Evolutionary conservation across 2,329 filamentous ascomycete genomes (phyloP).

Genomic region (Dendrostoma leiphaemia): DNA sequence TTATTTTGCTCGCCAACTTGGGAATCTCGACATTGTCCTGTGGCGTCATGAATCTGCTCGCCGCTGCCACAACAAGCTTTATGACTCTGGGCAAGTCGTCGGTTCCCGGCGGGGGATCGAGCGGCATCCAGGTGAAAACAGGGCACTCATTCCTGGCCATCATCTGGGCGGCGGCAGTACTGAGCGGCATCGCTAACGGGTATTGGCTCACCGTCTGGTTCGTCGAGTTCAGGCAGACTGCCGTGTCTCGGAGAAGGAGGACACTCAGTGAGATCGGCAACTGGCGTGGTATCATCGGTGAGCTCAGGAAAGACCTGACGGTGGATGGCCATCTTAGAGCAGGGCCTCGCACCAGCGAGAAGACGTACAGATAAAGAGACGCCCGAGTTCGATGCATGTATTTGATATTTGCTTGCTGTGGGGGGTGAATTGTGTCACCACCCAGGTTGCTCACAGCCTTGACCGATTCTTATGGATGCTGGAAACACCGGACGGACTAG

Average conservation of each 20-base stretch:
- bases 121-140: conserved; percentile 12
- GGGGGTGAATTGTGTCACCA: too few relatives aligned
- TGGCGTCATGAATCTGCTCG: conserved; percentile 8
- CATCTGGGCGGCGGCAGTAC: conserved; percentile 21
- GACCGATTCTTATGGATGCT: too few relatives aligned
- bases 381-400: too few relatives aligned
- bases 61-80: conserved; percentile 5
- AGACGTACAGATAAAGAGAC: too few relatives aligned
- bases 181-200: conserved; percentile 3
- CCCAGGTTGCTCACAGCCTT: too few relatives aligned
- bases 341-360: too few relatives aligned
- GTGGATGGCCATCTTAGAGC: too few relatives aligned
- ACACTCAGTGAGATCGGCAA: conserved; percentile 22
- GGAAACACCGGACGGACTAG: too few relatives aligned
- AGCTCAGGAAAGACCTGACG: conserved; percentile 23
- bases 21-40: conserved; percentile 16
- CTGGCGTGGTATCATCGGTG: conserved; percentile 23
- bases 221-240: conserved; percentile 22
- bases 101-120: conserved; percentile 16
- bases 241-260: conserved; percentile 21
- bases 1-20: conserved; percentile 16
- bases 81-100: too few relatives aligned
- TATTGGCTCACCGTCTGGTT: conserved; percentile 27
- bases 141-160: conserved; percentile 21
- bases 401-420: too few relatives aligned